These are phyloP conservation scores for Luzula sylvatica DNA, from an alignment of 176 grass and related monocot genomes.

Conservation along the genomic window DNA sequence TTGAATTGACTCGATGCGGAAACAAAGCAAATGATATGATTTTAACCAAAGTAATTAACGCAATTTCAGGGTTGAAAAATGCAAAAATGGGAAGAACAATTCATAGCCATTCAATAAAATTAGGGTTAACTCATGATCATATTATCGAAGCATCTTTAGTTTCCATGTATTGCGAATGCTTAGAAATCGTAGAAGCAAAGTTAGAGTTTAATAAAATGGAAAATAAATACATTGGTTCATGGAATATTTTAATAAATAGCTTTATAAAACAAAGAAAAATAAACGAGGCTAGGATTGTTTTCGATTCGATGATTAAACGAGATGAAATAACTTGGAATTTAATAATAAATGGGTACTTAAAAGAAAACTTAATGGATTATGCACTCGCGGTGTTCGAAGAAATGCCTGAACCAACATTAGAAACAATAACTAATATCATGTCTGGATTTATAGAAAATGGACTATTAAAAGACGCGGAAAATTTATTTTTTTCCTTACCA, in stretches of 20 bases:
- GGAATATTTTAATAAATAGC: constrained; percentile 41
- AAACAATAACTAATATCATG: constrained; percentile 48
- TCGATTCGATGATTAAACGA: constrained; percentile 37
- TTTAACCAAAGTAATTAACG: constrained; percentile 36
- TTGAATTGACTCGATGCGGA: constrained; percentile 21
- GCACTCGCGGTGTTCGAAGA: constrained; percentile 37
- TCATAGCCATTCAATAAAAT: constrained; percentile 45
- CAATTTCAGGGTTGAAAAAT: constrained; percentile 35
- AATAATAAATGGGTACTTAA: constrained; percentile 45
- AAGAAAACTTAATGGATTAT: constrained; percentile 38
- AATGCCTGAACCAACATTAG: constrained; percentile 50
- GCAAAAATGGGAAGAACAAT: constrained; percentile 29
- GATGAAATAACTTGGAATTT: constrained; percentile 61
- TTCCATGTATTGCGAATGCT: constrained; percentile 42
- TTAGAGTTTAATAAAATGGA: constrained; percentile 62
- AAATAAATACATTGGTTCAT: constrained; percentile 39
- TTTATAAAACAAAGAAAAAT: constrained; percentile 33
- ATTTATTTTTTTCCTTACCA: constrained; percentile 40
- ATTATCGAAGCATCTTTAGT: constrained; percentile 48
- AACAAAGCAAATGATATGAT: constrained; percentile 21
- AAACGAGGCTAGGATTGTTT: constrained; percentile 35
- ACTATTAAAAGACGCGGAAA: constrained; percentile 38
- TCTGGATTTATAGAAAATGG: constrained; percentile 46
- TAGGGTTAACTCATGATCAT: constrained; percentile 29
- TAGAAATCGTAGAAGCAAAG: constrained; percentile 29